These are phyloP conservation scores for Glebionis coronaria DNA, from an alignment of 129 eudicot genomes.

Conservation along the genomic window DNA sequence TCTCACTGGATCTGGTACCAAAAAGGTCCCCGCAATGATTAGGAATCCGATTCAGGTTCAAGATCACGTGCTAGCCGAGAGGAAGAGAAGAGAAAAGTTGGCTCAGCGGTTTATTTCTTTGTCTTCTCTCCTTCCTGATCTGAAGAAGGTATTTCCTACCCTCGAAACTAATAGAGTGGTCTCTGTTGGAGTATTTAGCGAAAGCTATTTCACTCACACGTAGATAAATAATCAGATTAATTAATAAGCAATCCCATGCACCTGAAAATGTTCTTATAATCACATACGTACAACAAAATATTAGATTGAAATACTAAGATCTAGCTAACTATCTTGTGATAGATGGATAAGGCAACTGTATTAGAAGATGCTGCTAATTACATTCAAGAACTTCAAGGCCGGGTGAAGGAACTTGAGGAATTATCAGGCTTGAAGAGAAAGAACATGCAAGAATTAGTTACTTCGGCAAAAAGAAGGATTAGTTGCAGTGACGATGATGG, in stretches of 20 bases:
- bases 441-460: not conserved
- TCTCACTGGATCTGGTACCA: slow-evolving; percentile 14
- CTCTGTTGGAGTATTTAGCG: too few species aligned
- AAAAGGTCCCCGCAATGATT: slow-evolving; percentile 24
- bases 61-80: slow-evolving; percentile 70
- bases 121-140: slow-evolving; percentile 64
- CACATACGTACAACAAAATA: too few species aligned
- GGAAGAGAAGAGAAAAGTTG: slow-evolving; percentile 63
- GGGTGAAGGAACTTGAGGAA: slow-evolving; percentile 26
- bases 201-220: too few species aligned
- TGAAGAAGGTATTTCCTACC: slow-evolving; percentile 43
- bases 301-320: too few species aligned
- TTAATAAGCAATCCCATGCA: too few species aligned
- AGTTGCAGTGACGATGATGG: slow-evolving; percentile 5
- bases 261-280: too few species aligned
- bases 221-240: too few species aligned
- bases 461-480: slow-evolving; percentile 2
- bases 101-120: slow-evolving; percentile 50
- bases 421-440: slow-evolving; percentile 1
- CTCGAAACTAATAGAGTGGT: not conserved
- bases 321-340: not conserved
- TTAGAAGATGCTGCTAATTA: slow-evolving; percentile 33
- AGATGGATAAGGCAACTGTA: slow-evolving; percentile 42
- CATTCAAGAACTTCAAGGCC: slow-evolving; percentile 29
- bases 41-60: slow-evolving; percentile 54